A percentile compares a stretch with the other conserved stretches of the same genome.
phyloP scores from a whole-genome alignment of 148 eudicot species.

The Cornus controversa region DNA sequence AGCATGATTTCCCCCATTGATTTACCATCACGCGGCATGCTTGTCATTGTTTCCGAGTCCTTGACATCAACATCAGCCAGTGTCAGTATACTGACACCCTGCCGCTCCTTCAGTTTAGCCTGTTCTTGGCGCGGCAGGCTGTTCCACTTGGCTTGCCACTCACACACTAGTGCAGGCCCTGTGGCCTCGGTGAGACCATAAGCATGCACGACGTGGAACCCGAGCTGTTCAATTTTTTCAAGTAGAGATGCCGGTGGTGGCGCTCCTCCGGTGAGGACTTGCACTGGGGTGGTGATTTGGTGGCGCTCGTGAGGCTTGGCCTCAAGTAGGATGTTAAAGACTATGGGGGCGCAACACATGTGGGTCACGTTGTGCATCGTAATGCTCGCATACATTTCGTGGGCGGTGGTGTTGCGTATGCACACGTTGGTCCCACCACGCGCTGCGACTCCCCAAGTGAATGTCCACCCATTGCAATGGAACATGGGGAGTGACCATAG shows the following conservation, averaged over 20 bases:
- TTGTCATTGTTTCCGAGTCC: slow-evolving; percentile 37
- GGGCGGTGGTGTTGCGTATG: slow-evolving; percentile 63
- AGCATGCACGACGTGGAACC: slow-evolving; percentile 83
- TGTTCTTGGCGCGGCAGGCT: slow-evolving; percentile 28
- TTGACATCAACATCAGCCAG: slow-evolving; percentile 67
- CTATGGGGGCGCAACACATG: slow-evolving; percentile 86
- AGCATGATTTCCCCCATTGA: slow-evolving; percentile 72
- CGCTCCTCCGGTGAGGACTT: slow-evolving; percentile 80
- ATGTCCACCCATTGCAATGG: slow-evolving; percentile 98
- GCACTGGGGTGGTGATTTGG: slow-evolving; percentile 27
- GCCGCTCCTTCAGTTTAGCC: slow-evolving; percentile 62
- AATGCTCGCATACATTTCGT: slow-evolving; percentile 52
- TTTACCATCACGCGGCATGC: slow-evolving; percentile 63
- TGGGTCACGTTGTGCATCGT: slow-evolving; percentile 62
- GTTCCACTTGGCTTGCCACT: slow-evolving; percentile 79
- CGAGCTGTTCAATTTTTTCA: slow-evolving; percentile 50
- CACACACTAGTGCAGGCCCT: slow-evolving; percentile 80
- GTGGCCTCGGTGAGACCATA: slow-evolving; percentile 92
- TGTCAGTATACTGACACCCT: slow-evolving; percentile 63
- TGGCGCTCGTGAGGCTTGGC: slow-evolving; percentile 43
- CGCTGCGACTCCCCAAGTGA: slow-evolving; percentile 95
- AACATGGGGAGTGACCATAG: slow-evolving; percentile 95
- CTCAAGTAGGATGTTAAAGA: slow-evolving; percentile 64
- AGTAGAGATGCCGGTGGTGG: slow-evolving; percentile 73
- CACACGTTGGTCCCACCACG: slow-evolving; percentile 93